These are phyloP conservation scores for Rhodotorula sp. DNA, from an alignment of 1,284 basidiomycete species.

Conservation along the genomic window DNA sequence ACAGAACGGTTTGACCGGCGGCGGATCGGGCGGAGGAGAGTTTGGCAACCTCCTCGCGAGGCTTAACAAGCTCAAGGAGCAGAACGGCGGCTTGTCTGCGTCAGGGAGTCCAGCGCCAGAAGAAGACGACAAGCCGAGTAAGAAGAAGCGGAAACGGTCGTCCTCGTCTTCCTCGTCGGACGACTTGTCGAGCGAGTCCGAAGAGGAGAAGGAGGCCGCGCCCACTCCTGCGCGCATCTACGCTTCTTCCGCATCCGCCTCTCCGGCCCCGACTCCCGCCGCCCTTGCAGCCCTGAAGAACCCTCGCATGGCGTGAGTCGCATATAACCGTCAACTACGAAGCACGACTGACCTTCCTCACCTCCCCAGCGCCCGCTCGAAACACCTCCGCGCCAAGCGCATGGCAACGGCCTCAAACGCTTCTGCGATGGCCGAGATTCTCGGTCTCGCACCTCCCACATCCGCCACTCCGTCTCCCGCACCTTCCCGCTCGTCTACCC, in stretches of 20 bases:
- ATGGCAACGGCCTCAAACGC: slow-evolving; percentile 38
- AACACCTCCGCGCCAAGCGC: slow-evolving; percentile 42
- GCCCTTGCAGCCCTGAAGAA: slow-evolving; percentile 30
- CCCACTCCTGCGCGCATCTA: neutral
- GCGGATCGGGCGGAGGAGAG: slow-evolving; percentile 30
- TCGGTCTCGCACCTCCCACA: slow-evolving; percentile 39
- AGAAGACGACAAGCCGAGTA: slow-evolving; percentile 12
- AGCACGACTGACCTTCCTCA: neutral
- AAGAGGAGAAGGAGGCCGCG: neutral
- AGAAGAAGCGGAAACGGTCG: slow-evolving; percentile 37
- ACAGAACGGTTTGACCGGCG: slow-evolving; percentile 9
- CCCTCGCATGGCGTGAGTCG: slow-evolving; percentile 43
- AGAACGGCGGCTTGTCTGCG: slow-evolving; percentile 20
- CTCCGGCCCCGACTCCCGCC: slow-evolving; percentile 11
- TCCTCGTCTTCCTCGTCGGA: slow-evolving; percentile 5
- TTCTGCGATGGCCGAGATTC: slow-evolving; percentile 44
- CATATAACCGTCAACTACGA: neutral
- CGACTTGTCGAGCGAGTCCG: slow-evolving; percentile 2
- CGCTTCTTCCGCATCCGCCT: slow-evolving; percentile 1
- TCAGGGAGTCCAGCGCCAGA: slow-evolving; percentile 19
- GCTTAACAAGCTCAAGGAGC: slow-evolving; percentile 37
- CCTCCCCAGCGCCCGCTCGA: slow-evolving; percentile 34
- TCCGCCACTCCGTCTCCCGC: slow-evolving; percentile 21
- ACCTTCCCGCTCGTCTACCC: slow-evolving; percentile 3
- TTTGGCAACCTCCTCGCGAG: slow-evolving; percentile 39